These are phyloP conservation scores for Leishmania aethiopica DNA, from an alignment of 208 protist species.

Conservation along the genomic window DNA sequence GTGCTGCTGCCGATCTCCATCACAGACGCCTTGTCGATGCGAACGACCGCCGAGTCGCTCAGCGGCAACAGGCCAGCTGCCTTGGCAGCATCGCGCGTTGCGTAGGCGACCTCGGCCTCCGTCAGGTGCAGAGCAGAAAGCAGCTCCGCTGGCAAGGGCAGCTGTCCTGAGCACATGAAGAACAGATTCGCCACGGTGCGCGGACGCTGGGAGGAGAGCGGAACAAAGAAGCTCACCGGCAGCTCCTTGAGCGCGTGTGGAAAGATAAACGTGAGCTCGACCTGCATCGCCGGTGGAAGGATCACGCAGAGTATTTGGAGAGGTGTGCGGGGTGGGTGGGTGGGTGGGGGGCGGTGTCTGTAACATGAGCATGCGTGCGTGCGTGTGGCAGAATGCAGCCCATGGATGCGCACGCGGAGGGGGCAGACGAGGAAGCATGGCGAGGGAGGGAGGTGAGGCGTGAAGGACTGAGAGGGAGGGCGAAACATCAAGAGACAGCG, in stretches of 20 bases:
- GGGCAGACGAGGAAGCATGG: not conserved
- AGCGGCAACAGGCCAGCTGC: slow-evolving; percentile 52
- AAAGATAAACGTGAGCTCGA: slow-evolving; percentile 67
- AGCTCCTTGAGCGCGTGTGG: slow-evolving; percentile 44
- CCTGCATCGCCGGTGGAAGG: slow-evolving; percentile 43
- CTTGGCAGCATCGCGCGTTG: slow-evolving; percentile 26
- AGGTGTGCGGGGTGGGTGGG: not conserved
- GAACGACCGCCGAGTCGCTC: slow-evolving; percentile 58
- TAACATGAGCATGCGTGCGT: not conserved
- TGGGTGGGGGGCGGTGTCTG: not conserved
- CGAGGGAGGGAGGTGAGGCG: not conserved
- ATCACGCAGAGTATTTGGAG: not conserved
- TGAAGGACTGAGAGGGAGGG: not conserved
- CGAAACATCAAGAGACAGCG: not conserved
- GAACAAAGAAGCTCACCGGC: slow-evolving; percentile 48
- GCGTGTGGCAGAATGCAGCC: not conserved
- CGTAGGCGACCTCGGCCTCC: slow-evolving; percentile 20
- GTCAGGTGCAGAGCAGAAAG: slow-evolving; percentile 32
- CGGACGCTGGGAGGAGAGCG: slow-evolving; percentile 53
- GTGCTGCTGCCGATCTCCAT: slow-evolving; percentile 85
- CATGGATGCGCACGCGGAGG: not conserved
- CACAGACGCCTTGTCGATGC: slow-evolving; percentile 62
- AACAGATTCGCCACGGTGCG: slow-evolving; percentile 63
- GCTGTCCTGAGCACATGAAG: slow-evolving; percentile 66
- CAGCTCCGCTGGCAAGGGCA: slow-evolving; percentile 44